These are phyloP conservation scores for Aspergillus arachidicola DNA, from an alignment of 2,329 filamentous ascomycete genomes.

Conservation along the genomic window DNA sequence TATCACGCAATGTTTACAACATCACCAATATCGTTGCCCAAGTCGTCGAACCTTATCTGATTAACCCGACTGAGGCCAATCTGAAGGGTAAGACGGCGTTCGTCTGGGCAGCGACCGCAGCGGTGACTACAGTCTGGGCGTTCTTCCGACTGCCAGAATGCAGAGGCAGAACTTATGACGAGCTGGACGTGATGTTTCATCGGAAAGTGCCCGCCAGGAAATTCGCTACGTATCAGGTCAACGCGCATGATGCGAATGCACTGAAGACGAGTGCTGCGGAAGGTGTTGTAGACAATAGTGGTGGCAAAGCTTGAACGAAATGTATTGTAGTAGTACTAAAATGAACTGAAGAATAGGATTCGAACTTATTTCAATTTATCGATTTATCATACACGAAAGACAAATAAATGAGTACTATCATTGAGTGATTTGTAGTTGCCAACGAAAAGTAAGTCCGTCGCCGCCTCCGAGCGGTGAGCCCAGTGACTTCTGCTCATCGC, in stretches of 20 bases:
- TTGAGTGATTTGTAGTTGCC: background rate
- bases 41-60: constrained; percentile 34
- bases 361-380: background rate
- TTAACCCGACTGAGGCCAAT: constrained; percentile 41
- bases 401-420: background rate
- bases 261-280: background rate
- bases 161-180: constrained; percentile 41
- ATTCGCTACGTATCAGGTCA: constrained; percentile 23
- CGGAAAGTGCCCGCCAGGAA: constrained; percentile 38
- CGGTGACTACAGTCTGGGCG: constrained; percentile 35
- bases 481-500: background rate
- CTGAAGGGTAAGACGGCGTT: constrained; percentile 43
- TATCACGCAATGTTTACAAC: constrained; percentile 55
- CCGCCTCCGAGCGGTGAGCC: constrained; percentile 5
- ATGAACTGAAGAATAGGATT: too few relatives aligned
- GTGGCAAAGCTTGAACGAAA: background rate
- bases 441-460: background rate
- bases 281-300: background rate
- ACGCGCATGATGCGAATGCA: constrained; percentile 7
- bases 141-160: constrained; percentile 44
- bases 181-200: constrained; percentile 47
- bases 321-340: background rate
- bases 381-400: background rate
- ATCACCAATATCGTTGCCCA: constrained; percentile 51
- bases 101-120: constrained; percentile 41